These are phyloP conservation scores for Trypanosoma lewisi DNA, from an alignment of 208 protist genomes.

Conservation along the genomic window DNA sequence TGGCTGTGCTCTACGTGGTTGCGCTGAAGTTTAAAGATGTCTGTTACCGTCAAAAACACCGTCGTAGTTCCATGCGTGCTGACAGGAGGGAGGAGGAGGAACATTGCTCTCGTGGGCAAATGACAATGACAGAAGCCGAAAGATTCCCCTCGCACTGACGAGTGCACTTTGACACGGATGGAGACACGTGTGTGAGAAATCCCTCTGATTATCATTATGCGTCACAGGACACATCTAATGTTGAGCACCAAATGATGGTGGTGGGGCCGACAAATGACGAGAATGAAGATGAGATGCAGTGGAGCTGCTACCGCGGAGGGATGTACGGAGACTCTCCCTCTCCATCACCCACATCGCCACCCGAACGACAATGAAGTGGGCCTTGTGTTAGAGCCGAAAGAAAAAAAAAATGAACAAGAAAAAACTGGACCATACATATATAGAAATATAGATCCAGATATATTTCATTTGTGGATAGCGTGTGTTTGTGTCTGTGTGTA, in stretches of 20 bases:
- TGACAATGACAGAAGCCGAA: neutral
- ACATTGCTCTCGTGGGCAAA: neutral
- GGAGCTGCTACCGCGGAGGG: neutral
- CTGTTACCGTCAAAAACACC: slow-evolving; percentile 4
- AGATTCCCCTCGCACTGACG: neutral
- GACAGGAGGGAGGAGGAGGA: too few relatives aligned
- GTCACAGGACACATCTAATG: neutral
- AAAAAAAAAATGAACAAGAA: too few relatives aligned
- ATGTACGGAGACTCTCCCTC: neutral
- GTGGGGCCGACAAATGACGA: too few relatives aligned
- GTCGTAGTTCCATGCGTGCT: neutral
- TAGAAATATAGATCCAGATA: neutral
- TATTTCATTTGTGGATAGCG: neutral
- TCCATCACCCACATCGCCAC: neutral
- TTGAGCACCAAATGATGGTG: too few relatives aligned
- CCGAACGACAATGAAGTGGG: neutral
- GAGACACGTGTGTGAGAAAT: neutral
- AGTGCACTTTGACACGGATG: slow-evolving; percentile 3
- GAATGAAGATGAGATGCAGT: neutral
- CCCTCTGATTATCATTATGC: neutral
- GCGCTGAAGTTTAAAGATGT: slow-evolving; percentile 13
- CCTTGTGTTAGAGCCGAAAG: neutral
- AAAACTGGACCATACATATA: neutral
- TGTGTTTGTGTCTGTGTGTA: neutral
- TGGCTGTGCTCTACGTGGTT: slow-evolving; percentile 24